Base-by-base conservation (phyloP, 306 rosid genomes). In the Quillaja saponaria region DNA sequence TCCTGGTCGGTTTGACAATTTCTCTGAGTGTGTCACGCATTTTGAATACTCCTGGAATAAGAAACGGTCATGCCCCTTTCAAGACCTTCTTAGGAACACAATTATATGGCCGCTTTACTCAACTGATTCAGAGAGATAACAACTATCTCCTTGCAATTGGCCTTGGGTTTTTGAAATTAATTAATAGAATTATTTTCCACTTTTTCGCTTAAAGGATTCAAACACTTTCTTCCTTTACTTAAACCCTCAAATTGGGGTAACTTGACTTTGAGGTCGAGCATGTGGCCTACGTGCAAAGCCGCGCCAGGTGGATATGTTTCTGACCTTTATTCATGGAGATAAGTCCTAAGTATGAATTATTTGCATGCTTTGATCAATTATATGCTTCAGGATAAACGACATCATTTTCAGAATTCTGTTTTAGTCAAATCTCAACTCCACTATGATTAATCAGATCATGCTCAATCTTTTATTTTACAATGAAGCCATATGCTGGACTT, bases 1-100 rank as follows among this genome's bases (percentile, higher is more conserved):
- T n/a, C n/a, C 66, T 12, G 52, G 87, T 74, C 87, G 87, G 90
- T 81, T 83, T 86, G 90, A 83, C 83, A 72, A 71, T 15, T 59
- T 25, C 31, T 25, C n/a, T n/a, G n/a, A 25, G 31, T 4, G 4
- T 4, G n/a, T 4, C 31, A 25, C 4, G 4, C 4, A 25, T 25
- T 25, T 25, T 25, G 31, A 25, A 25, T 6, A 6, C 28, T 34
- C 20, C n/a, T 9, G 13, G 2, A 25, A n/a, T n/a, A n/a, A n/a
- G n/a, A n/a, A n/a, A n/a, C n/a, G n/a, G n/a, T n/a, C n/a, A 1
- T 16, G 21, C 14, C 18, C 39, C 34, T 40, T 41, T 49, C 16
- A 65, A n/a, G 48, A 42, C 48, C 16, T 3, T 55, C 46, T 37
- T 41, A 58, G 34, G 47, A 42, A 56, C 11, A 58, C 71, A 73